A percentile compares a stretch with the other conserved stretches of the same genome.
phyloP scores from a whole-genome alignment of 208 protist species.

The Leishmania braziliensis region DNA sequence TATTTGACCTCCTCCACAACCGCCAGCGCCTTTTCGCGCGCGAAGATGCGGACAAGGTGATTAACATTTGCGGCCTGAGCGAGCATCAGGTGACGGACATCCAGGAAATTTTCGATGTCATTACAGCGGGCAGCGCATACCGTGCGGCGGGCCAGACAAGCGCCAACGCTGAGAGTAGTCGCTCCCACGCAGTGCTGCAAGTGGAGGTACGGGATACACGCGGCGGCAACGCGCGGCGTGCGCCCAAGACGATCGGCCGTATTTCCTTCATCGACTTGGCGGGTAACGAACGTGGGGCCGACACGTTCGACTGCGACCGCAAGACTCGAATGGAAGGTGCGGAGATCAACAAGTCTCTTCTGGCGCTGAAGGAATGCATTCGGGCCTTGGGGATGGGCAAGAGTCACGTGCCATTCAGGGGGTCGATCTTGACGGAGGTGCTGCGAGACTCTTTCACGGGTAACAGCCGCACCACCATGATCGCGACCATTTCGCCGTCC shows the following conservation, averaged over 20 bases:
- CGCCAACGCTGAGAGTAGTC: constrained; percentile 91
- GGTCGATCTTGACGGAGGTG: constrained; percentile 97
- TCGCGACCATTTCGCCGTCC: constrained; percentile 95
- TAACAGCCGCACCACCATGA: constrained; percentile 97
- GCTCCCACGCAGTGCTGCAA: constrained; percentile 93
- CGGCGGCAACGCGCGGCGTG: constrained; percentile 29
- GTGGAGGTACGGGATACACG: constrained; percentile 71
- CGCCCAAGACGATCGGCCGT: constrained; percentile 85
- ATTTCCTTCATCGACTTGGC: constrained; percentile 99
- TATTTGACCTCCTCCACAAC: constrained; percentile 97
- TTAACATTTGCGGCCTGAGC: constrained; percentile 95
- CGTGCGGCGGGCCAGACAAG: constrained; percentile 91
- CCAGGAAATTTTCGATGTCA: constrained; percentile 91
- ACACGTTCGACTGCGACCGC: constrained; percentile 95
- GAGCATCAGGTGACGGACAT: constrained; percentile 87
- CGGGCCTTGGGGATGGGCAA: constrained; percentile 94
- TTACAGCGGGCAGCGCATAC: constrained; percentile 86
- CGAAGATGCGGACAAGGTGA: constrained; percentile 94
- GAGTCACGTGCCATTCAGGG: constrained; percentile 97
- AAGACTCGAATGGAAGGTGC: constrained; percentile 97
- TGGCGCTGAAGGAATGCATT: constrained; percentile 99
- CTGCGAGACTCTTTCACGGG: constrained; percentile 97
- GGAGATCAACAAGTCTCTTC: constrained; percentile 99
- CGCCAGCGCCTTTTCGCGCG: constrained; percentile 92
- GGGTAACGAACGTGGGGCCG: constrained; percentile 97